phyloP scores from a whole-genome alignment of 495 filamentous ascomycete genomes.

The Aspergillus incahuasiensis region DNA sequence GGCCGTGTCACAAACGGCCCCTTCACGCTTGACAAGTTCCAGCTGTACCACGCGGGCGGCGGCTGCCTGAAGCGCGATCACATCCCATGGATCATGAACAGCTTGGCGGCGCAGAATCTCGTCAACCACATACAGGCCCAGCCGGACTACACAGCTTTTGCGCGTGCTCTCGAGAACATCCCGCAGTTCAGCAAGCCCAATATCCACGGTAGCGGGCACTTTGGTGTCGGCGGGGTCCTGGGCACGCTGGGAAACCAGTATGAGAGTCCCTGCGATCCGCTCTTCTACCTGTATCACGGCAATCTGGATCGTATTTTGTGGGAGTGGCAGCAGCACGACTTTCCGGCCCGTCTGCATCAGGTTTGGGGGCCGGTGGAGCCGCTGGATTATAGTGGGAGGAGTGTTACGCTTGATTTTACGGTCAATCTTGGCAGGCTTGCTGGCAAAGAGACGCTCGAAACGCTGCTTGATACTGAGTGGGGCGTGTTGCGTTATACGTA shows the following conservation, averaged over 20 bases:
- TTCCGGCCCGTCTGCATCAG: conserved; percentile 14
- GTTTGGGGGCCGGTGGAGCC: conserved; percentile 19
- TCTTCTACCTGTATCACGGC: conserved; percentile 52
- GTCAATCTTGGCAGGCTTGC: conserved; percentile 19
- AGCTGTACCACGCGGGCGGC: conserved; percentile 10
- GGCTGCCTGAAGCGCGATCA: conserved; percentile 20
- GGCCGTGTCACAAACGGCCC: conserved; percentile 19
- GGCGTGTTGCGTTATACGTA: conserved; percentile 17
- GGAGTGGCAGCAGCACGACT: conserved; percentile 50
- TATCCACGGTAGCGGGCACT: conserved; percentile 19
- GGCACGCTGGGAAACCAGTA: conserved; percentile 18
- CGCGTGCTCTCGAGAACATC: conserved; percentile 20
- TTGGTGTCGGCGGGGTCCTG: conserved; percentile 18
- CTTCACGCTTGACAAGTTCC: conserved; percentile 15
- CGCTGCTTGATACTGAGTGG: conserved; percentile 12
- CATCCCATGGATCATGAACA: conserved; percentile 24
- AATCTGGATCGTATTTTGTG: conserved; percentile 52
- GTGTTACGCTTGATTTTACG: conserved; percentile 19
- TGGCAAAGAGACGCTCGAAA: conserved; percentile 13
- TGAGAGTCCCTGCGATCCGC: conserved; percentile 35
- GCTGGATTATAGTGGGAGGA: conserved; percentile 17
- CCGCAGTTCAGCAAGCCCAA: conserved; percentile 17
- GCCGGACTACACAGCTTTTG: conserved; percentile 21
- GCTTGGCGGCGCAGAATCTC: conserved; percentile 18
- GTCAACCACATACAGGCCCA: conserved; percentile 21